Base-by-base conservation (phyloP, 306 rosid species). In the Senna tora region DNA sequence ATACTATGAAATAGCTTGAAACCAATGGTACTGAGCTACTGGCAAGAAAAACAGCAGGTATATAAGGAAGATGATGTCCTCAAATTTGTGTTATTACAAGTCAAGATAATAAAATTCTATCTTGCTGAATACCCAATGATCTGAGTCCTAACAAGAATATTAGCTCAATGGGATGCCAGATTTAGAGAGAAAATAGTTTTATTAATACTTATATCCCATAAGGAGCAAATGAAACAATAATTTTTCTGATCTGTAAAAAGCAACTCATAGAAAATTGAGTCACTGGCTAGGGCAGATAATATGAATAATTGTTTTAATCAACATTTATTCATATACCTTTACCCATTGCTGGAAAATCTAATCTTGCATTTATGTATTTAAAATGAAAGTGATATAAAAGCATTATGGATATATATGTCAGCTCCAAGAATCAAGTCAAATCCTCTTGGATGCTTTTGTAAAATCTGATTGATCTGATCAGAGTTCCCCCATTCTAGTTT, bases 351-450 rank as follows among this genome's bases (percentile, higher is more conserved):
- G 32, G 54, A 25, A 50, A 46, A 4, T 0, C 7, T 38, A 16
- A 64, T 47, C 47, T 49, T 41, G 58, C n/a, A n/a, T n/a, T n/a
- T n/a, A n/a, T n/a, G n/a, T n/a, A n/a, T n/a, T n/a, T n/a, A n/a
- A n/a, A n/a, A n/a, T n/a, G n/a, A n/a, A n/a, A n/a, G n/a, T n/a
- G n/a, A n/a, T n/a, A n/a, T n/a, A n/a, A n/a, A n/a, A 55, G 30
- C 17, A 73, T 20, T 70, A 25, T 45, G 97, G 98, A 93, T 90
- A 93, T 93, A 93, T 0, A 93, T 93, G 74, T 93, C 97, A 67
- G 97, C 98, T 80, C 98, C 98, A 55, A 93, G 98, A 78, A 93
- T 79, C 57, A 88, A 74, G 72, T 90, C 92, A 25, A 93, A 87
- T 47, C 98, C 92, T 43, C 84, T 77, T 1, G 96, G 79, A 86